Percentiles rank a stretch among this genome's conserved stretches.
These are phyloP conservation scores for Solanum habrochaites DNA, from an alignment of 257 asterid species.

Conservation along the genomic window DNA sequence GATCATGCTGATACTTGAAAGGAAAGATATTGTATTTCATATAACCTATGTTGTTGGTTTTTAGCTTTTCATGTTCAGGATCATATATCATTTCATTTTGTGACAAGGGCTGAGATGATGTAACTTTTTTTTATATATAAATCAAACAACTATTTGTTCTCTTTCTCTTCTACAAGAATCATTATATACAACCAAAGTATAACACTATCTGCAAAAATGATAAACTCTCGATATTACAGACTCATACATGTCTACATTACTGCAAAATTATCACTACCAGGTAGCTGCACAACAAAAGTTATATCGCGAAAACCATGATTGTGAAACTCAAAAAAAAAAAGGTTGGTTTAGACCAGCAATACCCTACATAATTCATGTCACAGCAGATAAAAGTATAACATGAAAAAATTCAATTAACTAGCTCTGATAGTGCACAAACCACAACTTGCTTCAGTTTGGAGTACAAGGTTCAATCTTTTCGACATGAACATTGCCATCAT, in stretches of 20 bases:
- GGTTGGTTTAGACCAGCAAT: background rate
- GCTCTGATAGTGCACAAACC: background rate
- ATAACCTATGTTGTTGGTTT: background rate
- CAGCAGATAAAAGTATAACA: background rate
- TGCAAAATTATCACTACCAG: background rate
- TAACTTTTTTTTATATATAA: background rate
- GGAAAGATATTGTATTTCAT: background rate
- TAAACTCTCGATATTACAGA: background rate
- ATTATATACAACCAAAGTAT: background rate
- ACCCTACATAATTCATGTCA: background rate
- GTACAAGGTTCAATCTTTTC: conserved; percentile 29
- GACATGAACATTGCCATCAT: conserved; percentile 44
- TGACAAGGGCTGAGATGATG: background rate
- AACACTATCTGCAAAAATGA: background rate
- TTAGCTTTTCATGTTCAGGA: background rate
- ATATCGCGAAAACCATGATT: background rate
- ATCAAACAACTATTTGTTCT: background rate
- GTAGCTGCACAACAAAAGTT: background rate
- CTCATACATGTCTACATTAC: background rate
- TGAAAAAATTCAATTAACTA: background rate
- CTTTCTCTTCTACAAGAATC: background rate
- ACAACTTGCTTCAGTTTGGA: background rate
- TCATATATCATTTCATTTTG: background rate
- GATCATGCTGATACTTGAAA: background rate
- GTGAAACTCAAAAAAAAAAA: background rate